Percentiles rank a stretch among this genome's conserved stretches.
phyloP scores from a whole-genome alignment of 108 stramenopile species.

The Cyclotella atomus region DNA sequence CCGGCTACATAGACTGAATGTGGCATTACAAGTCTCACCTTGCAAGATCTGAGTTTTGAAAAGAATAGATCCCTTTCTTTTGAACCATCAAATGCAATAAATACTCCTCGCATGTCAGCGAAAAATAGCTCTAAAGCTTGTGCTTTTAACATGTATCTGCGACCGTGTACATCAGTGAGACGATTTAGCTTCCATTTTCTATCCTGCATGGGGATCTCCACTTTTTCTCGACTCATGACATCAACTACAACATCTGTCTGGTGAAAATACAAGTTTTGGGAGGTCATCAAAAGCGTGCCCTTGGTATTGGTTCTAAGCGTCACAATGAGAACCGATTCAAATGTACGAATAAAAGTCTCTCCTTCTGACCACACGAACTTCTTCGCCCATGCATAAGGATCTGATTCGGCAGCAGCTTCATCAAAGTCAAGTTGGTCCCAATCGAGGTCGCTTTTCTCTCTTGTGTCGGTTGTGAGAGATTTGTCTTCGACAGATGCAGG shows the following conservation, averaged over 20 bases:
- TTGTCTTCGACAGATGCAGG: conserved; percentile 5
- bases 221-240: conserved; percentile 73
- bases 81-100: conserved; percentile 83
- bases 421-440: conserved; percentile 55
- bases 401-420: conserved; percentile 35
- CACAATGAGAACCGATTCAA: conserved; percentile 74
- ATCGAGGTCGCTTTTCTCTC: conserved; percentile 36
- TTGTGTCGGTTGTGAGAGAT: conserved; percentile 8
- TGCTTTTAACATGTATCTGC: conserved; percentile 90
- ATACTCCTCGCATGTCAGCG: conserved; percentile 79
- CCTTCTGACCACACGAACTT: conserved; percentile 77
- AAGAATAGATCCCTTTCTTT: conserved; percentile 83
- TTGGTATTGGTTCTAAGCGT: conserved; percentile 58
- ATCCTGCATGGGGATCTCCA: conserved; percentile 30
- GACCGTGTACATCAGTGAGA: conserved; percentile 80
- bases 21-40: conserved; percentile 44
- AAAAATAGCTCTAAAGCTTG: conserved; percentile 95
- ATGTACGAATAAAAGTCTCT: conserved; percentile 71
- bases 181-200: conserved; percentile 77
- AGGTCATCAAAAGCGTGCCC: conserved; percentile 77
- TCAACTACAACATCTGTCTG: conserved; percentile 62
- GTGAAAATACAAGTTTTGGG: conserved; percentile 82
- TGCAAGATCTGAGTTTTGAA: conserved; percentile 80
- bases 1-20: not conserved
- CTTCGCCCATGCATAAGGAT: conserved; percentile 78